Evolutionary conservation across 345 rosid genomes (phyloP).

Genomic region (Brassica napus): DNA sequence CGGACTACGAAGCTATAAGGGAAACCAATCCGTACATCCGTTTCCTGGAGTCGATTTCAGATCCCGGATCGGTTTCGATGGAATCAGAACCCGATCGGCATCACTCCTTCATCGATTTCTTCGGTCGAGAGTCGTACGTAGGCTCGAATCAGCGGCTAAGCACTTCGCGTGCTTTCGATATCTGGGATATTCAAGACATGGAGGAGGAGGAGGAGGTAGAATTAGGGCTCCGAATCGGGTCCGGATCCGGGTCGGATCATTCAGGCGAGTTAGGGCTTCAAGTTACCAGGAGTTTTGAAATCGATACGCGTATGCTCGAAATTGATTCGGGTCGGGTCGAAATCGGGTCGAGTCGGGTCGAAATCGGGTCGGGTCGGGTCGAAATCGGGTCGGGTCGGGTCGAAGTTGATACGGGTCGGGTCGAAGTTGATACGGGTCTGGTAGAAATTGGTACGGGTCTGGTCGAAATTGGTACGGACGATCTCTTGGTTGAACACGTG

Average conservation of each 20-base stretch:
- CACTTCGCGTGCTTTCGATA: not conserved
- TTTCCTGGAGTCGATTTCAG: conserved; percentile 13
- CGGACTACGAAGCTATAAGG: not conserved
- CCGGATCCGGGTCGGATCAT: conserved; percentile 23
- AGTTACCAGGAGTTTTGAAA: conserved; percentile 29
- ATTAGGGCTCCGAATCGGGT: conserved; percentile 33
- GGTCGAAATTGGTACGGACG: conserved; percentile 17
- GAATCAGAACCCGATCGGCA: conserved; percentile 14
- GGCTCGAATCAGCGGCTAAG: conserved; percentile 8
- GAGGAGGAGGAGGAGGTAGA: conserved; percentile 21
- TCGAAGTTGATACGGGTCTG: not conserved
- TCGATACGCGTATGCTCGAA: conserved; percentile 26
- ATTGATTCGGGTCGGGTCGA: too few species aligned
- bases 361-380: not conserved
- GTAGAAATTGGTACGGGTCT: not conserved
- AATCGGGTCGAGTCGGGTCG: conserved; percentile 23
- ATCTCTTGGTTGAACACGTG: conserved; percentile 3
- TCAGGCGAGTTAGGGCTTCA: conserved; percentile 21
- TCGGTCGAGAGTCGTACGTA: conserved; percentile 10
- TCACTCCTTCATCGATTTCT: conserved; percentile 25
- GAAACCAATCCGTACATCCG: not conserved
- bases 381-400: not conserved
- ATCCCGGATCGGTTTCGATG: not conserved
- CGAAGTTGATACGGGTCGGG: not conserved
- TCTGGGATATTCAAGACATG: not conserved